Evolutionary conservation across 148 eudicot species (phyloP).

Genomic region (Rhododendron ovatum): DNA sequence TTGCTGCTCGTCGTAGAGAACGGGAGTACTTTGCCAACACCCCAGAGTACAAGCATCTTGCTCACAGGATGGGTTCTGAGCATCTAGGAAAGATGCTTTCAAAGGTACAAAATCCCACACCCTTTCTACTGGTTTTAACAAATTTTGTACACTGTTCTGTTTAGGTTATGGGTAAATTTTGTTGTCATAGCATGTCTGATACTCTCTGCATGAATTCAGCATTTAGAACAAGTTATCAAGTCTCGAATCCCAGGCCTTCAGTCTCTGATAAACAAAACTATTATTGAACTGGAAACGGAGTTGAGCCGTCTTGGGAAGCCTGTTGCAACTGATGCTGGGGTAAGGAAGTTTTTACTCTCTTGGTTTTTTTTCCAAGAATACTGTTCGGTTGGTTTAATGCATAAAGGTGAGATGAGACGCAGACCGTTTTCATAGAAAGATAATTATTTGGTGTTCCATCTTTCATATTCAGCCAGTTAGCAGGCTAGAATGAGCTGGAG

Average conservation of each 20-base stretch:
- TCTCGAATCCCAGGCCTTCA: constrained; percentile 97
- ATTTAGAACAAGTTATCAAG: constrained; percentile 92
- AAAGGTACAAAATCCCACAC: constrained; percentile 38
- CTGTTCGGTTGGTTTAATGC: constrained; percentile 1
- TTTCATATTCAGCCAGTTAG: neutral
- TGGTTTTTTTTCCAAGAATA: neutral
- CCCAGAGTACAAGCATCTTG: constrained; percentile 86
- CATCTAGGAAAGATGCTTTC: constrained; percentile 89
- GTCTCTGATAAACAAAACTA: constrained; percentile 87
- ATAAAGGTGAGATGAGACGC: neutral
- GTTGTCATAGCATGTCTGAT: neutral
- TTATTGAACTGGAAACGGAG: constrained; percentile 87
- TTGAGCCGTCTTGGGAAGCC: constrained; percentile 95
- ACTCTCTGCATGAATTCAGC: constrained; percentile 41
- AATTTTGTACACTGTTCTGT: neutral
- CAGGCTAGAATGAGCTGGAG: neutral
- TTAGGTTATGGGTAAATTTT: neutral
- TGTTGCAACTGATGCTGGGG: constrained; percentile 94
- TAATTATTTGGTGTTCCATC: neutral
- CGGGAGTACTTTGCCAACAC: constrained; percentile 70
- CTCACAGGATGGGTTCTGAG: constrained; percentile 94
- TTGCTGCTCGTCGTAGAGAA: constrained; percentile 87
- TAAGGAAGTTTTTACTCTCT: constrained; percentile 34
- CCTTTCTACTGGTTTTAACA: neutral
- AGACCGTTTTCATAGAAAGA: neutral